Base-by-base conservation (phyloP, 2,329 filamentous ascomycete genomes). In the Monosporascus sp. region DNA sequence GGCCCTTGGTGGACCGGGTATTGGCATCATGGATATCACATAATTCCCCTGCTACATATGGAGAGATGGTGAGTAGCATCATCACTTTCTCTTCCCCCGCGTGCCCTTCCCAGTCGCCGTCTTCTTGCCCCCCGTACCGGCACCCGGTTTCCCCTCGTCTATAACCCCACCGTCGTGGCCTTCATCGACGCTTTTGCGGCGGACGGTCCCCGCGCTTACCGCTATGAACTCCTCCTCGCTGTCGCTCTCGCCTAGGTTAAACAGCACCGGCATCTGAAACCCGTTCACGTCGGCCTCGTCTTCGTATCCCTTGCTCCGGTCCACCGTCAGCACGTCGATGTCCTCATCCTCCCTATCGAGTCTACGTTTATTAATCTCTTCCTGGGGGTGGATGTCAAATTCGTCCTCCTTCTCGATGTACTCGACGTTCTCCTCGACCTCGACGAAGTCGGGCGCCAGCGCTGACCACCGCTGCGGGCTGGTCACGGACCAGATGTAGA, bases 401-500 rank as follows among this genome's bases (percentile, higher is more conserved):
- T 99, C 94, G 68, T 99, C 94, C 72, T 99, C 94, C 52, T 84
- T 83, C 71, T 99, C 94, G 43, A 95, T 84, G 68, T 99, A 99
- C 69, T 97, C 91, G 22, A 96, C 91, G 63, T 99, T 99, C 72
- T 99, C 94, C 72, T 99, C 94, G 16, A 99, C 91, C 71, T 99
- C 94, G 41, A 87, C 89, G 71, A 99, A 99, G 71, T 99, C 95
- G 0, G 94, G 94, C 6, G 95, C 95, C 31, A 99, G 80, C 2
- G 94, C 93, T 17, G 92, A 97, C 95, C 94, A 99, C 64, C 94
- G 89, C 68, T 99, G 95, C 9, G 94, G 93, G 52, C 90, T 94
- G 41, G 93, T 86, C 52, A 97, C 94, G 5, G 91, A 93, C 94
- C 94, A 99, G 36, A 96, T 88, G 73, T 96, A 96, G 66, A 99